A percentile compares a stretch with the other conserved stretches of the same genome.
phyloP scores from a whole-genome alignment of 2,329 filamentous ascomycete genomes.

The Pyrenophora graminea region DNA sequence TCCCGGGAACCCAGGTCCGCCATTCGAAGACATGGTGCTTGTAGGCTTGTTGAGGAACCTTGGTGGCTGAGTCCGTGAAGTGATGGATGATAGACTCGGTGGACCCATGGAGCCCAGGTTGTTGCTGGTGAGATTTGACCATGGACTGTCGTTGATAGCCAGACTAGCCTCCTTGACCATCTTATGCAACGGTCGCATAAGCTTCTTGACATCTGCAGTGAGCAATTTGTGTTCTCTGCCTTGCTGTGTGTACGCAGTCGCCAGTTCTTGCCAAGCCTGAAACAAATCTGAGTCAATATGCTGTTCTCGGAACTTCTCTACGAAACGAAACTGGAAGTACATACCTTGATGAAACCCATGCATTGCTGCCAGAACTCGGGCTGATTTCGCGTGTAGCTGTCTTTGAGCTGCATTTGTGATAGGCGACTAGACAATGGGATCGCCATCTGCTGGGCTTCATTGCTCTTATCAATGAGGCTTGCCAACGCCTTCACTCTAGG shows the following conservation, averaged over 20 bases:
- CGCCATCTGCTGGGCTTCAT: conserved; percentile 71
- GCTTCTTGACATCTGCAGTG: conserved; percentile 69
- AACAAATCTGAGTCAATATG: conserved; percentile 40
- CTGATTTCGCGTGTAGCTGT: conserved; percentile 72
- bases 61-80: conserved; percentile 42
- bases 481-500: conserved; percentile 49
- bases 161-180: conserved; percentile 79
- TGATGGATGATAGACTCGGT: conserved; percentile 41
- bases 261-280: conserved; percentile 69
- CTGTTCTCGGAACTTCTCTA: conserved; percentile 11
- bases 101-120: conserved; percentile 34
- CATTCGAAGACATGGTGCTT: conserved; percentile 30
- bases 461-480: conserved; percentile 71
- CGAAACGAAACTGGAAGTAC: conserved; percentile 23
- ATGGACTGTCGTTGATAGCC: conserved; percentile 69
- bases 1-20: conserved; percentile 37
- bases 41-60: conserved; percentile 34
- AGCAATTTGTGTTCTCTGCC: conserved; percentile 53
- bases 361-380: conserved; percentile 71
- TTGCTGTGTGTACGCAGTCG: conserved; percentile 45
- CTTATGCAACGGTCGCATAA: conserved; percentile 80
- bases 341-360: conserved; percentile 68
- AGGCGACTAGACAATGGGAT: conserved; percentile 74
- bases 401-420: conserved; percentile 80
- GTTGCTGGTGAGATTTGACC: conserved; percentile 59